Conservation (phyloP, 169 alveolate genomes). For the Cryptosporidium baileyi region DNA sequence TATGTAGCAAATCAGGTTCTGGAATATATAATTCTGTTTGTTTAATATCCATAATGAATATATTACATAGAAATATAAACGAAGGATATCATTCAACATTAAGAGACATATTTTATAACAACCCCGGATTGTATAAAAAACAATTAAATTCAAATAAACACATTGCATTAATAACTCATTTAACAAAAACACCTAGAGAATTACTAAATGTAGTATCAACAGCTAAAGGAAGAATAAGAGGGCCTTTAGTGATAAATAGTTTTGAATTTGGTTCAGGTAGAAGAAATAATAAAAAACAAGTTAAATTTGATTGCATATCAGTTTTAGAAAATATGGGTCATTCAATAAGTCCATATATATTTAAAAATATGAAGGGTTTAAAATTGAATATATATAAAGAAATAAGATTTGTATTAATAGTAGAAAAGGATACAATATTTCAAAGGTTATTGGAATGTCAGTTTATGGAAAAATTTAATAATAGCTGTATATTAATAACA, state of each 20-base stretch:
- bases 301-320: conserved; percentile 43
- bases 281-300: not conserved
- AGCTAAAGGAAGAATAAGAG: conserved; percentile 60
- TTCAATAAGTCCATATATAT: conserved; percentile 57
- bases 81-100: conserved; percentile 58
- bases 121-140: conserved; percentile 40
- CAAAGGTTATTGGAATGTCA: conserved; percentile 43
- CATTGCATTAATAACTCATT: conserved; percentile 39
- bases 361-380: conserved; percentile 13
- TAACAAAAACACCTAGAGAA: conserved; percentile 39
- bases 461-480: conserved; percentile 10
- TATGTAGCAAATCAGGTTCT: not conserved
- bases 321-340: conserved; percentile 64
- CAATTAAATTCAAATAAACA: conserved; percentile 31
- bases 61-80: conserved; percentile 22
- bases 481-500: conserved; percentile 46
- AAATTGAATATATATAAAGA: conserved; percentile 12
- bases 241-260: conserved; percentile 25
- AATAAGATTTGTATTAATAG: conserved; percentile 37
- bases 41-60: conserved; percentile 34
- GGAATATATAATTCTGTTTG: not conserved
- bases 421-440: conserved; percentile 57
- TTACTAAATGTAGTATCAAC: conserved; percentile 56
- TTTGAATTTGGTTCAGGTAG: conserved; percentile 6
- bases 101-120: conserved; percentile 41